Percentiles rank a stretch among this genome's conserved stretches.
Evolutionary conservation across 768 basidiomycete species (phyloP).

Genomic region (Inosperma sp.): DNA sequence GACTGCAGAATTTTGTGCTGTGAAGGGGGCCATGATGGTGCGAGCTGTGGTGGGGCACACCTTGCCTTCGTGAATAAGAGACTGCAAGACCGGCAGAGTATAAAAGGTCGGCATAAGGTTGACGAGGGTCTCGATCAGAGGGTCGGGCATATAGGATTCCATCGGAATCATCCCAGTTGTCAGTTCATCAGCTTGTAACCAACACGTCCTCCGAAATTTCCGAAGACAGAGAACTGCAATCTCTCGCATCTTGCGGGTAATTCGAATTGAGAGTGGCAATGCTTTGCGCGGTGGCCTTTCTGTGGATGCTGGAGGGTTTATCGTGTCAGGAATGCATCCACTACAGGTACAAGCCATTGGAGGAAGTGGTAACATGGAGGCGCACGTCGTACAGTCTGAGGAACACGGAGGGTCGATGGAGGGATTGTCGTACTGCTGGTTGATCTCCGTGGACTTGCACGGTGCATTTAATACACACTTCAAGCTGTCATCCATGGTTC

Average conservation of each 20-base stretch:
- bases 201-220: slow-evolving; percentile 8
- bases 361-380: not conserved
- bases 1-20: not conserved
- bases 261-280: slow-evolving; percentile 4
- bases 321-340: not conserved
- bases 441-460: slow-evolving; percentile 4
- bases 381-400: not conserved
- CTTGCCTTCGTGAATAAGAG: not conserved
- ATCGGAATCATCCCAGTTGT: slow-evolving; percentile 14
- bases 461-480: not conserved
- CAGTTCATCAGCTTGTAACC: slow-evolving; percentile 9
- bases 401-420: not conserved
- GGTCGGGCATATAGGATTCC: slow-evolving; percentile 13
- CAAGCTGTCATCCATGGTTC: not conserved
- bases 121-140: slow-evolving; percentile 13
- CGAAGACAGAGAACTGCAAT: not conserved
- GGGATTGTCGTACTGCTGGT: slow-evolving; percentile 2
- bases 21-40: slow-evolving; percentile 9
- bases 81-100: not conserved
- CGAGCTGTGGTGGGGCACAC: not conserved
- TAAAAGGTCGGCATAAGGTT: slow-evolving; percentile 11
- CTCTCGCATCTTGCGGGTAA: slow-evolving; percentile 13
- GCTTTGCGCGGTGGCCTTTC: not conserved
- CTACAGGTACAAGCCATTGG: slow-evolving; percentile 7
- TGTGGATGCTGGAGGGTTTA: not conserved